Evolutionary conservation across 257 asterid species (phyloP).

Genomic region (Capsicum pubescens): DNA sequence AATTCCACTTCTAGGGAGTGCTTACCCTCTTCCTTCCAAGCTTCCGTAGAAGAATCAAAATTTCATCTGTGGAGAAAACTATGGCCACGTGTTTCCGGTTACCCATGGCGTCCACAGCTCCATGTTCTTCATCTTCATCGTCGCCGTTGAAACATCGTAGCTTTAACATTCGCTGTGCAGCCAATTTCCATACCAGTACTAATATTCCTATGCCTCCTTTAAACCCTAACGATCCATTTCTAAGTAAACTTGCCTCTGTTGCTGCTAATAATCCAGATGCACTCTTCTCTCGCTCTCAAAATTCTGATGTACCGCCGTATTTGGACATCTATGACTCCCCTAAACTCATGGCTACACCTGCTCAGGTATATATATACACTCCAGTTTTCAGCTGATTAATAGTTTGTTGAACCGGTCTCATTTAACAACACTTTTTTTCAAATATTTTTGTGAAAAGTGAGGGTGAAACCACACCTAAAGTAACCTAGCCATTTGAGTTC

Average conservation of each 20-base stretch:
- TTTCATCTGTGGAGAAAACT: background rate
- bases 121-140: constrained; percentile 49
- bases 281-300: constrained; percentile 57
- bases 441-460: background rate
- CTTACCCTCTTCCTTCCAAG: background rate
- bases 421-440: background rate
- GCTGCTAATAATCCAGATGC: constrained; percentile 72
- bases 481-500: too few species aligned
- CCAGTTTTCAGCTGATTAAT: too few species aligned
- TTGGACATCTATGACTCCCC: constrained; percentile 76
- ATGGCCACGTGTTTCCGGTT: constrained; percentile 68
- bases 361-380: constrained; percentile 51
- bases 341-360: constrained; percentile 84
- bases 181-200: constrained; percentile 36
- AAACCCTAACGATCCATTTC: constrained; percentile 85
- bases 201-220: constrained; percentile 74
- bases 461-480: too few species aligned
- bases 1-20: background rate
- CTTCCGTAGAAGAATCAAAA: background rate
- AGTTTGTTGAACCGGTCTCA: background rate
- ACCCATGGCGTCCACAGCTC: constrained; percentile 64
- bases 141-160: constrained; percentile 50
- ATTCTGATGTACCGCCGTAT: constrained; percentile 65
- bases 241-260: constrained; percentile 71
- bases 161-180: constrained; percentile 28